Evolutionary conservation across 306 rosid genomes (phyloP).

Genomic region (Cicer bijugum): DNA sequence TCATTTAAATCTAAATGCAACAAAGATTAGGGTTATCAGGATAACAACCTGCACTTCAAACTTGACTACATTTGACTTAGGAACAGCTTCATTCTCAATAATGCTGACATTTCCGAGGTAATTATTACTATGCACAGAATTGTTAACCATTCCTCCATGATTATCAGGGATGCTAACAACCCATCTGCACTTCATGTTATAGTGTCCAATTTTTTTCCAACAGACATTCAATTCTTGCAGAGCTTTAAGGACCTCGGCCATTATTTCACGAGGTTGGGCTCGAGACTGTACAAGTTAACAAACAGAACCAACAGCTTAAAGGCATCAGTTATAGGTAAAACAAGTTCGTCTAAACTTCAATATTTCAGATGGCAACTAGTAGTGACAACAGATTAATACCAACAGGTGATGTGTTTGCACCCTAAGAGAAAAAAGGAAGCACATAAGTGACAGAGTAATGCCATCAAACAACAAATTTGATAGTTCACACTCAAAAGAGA

Average conservation of each 20-base stretch:
- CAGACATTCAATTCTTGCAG: constrained; percentile 82
- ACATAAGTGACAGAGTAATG: constrained; percentile 17
- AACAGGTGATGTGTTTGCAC: background rate
- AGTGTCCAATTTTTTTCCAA: constrained; percentile 97
- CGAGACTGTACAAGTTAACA: constrained; percentile 62
- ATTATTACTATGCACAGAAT: constrained; percentile 56
- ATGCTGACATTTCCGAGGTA: constrained; percentile 63
- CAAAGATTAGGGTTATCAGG: constrained; percentile 29
- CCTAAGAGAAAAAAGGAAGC: constrained; percentile 5
- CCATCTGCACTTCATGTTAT: constrained; percentile 98
- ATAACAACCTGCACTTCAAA: constrained; percentile 89
- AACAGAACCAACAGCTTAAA: constrained; percentile 40
- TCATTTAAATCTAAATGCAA: constrained; percentile 30
- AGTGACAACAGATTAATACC: constrained; percentile 9
- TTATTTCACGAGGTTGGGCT: constrained; percentile 95
- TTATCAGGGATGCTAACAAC: constrained; percentile 57
- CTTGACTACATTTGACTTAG: constrained; percentile 74
- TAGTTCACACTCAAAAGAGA: constrained; percentile 2
- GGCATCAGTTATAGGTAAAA: constrained; percentile 39
- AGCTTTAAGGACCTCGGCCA: constrained; percentile 94
- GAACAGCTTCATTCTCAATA: constrained; percentile 60
- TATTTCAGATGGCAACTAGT: constrained; percentile 7
- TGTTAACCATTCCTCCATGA: constrained; percentile 69
- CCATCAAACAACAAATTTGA: constrained; percentile 34
- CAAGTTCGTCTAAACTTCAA: constrained; percentile 36